Evolutionary conservation across 202 grass and related monocot genomes (phyloP).

Genomic region (Tripidium arundinaceum): DNA sequence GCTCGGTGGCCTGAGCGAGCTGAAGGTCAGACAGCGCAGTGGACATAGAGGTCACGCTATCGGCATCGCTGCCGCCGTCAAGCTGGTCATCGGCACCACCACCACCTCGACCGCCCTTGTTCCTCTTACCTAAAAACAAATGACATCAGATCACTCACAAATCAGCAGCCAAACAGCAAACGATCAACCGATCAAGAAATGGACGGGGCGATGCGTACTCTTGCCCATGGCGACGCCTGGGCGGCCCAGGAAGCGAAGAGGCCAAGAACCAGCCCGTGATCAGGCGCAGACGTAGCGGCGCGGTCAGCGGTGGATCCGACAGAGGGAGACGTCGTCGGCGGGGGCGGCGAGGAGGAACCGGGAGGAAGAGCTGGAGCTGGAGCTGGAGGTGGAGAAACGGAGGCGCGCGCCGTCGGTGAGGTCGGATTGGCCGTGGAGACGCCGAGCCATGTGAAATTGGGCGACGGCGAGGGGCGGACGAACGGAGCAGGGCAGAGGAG

Average conservation of each 20-base stretch:
- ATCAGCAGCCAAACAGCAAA: neutral
- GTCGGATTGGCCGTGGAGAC: conserved; percentile 15
- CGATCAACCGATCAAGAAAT: neutral
- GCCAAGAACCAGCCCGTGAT: neutral
- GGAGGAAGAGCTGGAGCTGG: conserved; percentile 3
- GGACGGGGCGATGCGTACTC: neutral
- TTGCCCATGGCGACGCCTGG: neutral
- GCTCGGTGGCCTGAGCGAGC: conserved; percentile 36
- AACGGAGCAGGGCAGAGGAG: neutral
- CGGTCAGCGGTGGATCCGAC: conserved; percentile 1
- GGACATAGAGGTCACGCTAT: conserved; percentile 55
- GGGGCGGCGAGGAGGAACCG: neutral
- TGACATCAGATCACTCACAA: neutral
- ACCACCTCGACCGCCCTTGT: conserved; percentile 16
- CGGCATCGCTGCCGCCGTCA: conserved; percentile 51
- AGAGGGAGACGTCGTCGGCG: conserved; percentile 4
- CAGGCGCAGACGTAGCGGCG: neutral
- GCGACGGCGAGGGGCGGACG: neutral
- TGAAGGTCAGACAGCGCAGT: conserved; percentile 44
- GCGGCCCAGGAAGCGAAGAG: neutral
- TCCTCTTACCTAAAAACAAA: conserved; percentile 4
- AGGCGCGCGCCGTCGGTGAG: conserved; percentile 19
- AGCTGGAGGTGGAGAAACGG: neutral
- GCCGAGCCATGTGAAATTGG: conserved; percentile 23
- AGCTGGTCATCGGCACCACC: conserved; percentile 42